These are phyloP conservation scores for Pseudogymnoascus sp. DNA, from an alignment of 2,329 filamentous ascomycete genomes.

Conservation along the genomic window DNA sequence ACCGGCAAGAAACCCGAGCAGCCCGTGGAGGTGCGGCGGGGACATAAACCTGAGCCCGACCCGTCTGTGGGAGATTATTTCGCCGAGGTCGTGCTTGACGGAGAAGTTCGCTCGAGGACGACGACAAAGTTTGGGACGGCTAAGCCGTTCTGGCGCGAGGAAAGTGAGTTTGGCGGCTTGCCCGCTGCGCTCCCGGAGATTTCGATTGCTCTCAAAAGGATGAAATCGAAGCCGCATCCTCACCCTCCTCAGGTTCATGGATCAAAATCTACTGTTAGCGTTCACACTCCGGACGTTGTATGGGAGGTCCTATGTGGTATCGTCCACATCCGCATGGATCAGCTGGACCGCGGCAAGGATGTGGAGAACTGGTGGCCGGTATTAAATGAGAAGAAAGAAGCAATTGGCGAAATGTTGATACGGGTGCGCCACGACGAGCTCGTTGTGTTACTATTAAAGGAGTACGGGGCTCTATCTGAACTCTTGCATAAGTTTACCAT, in stretches of 20 bases:
- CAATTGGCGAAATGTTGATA: conserved; percentile 77
- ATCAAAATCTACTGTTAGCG: conserved; percentile 24
- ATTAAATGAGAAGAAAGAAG: conserved; percentile 66
- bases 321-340: conserved; percentile 69
- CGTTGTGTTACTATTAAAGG: conserved; percentile 76
- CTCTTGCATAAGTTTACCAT: conserved; percentile 79
- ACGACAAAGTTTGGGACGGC: conserved; percentile 63
- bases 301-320: conserved; percentile 56
- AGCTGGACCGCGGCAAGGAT: conserved; percentile 69
- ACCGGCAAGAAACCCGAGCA: background rate
- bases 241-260: conserved; percentile 18
- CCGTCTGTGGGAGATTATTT: conserved; percentile 61
- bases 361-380: conserved; percentile 85
- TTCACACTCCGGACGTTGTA: conserved; percentile 24
- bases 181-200: conserved; percentile 62
- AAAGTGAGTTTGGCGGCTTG: conserved; percentile 69
- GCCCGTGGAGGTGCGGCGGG: conserved; percentile 17
- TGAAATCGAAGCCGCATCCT: conserved; percentile 32
- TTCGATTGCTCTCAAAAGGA: conserved; percentile 64
- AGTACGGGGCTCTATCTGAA: conserved; percentile 78
- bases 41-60: conserved; percentile 35
- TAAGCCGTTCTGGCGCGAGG: conserved; percentile 77
- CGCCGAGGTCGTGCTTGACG: conserved; percentile 72
- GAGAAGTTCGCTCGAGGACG: conserved; percentile 70
- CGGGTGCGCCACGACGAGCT: conserved; percentile 80